phyloP scores from a whole-genome alignment of 805 yeast genomes.

The Candida vartiovaarae region DNA sequence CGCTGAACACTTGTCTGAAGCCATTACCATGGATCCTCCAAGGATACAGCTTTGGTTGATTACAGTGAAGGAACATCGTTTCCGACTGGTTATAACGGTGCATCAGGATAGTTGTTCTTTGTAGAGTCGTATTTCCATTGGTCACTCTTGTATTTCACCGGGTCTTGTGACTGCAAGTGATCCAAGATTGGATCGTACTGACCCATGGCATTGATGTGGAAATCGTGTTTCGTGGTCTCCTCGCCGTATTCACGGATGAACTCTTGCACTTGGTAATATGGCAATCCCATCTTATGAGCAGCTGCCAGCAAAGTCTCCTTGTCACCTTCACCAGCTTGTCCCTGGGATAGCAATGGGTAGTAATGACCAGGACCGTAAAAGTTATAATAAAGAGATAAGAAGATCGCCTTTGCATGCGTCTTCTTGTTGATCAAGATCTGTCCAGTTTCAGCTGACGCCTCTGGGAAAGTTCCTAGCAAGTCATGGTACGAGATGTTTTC shows the following conservation, averaged over 20 bases:
- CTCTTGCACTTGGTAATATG: conserved; percentile 49
- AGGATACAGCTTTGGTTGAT: conserved; percentile 24
- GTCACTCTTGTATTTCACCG: conserved; percentile 10
- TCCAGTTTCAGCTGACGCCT: conserved; percentile 65
- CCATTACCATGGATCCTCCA: conserved; percentile 24
- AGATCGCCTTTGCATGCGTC: conserved; percentile 48
- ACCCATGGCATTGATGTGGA: conserved; percentile 50
- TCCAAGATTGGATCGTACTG: conserved; percentile 46
- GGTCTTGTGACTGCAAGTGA: conserved; percentile 17
- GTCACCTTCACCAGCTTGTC: conserved; percentile 74
- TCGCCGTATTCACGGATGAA: conserved; percentile 46
- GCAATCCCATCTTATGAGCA: conserved; percentile 41
- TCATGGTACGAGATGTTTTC: conserved; percentile 48
- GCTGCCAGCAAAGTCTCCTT: conserved; percentile 74
- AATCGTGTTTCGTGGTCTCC: conserved; percentile 23
- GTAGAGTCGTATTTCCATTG: conserved; percentile 10
- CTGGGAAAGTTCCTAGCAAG: conserved; percentile 61
- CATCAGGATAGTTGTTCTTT: conserved; percentile 16
- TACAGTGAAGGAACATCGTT: conserved; percentile 23
- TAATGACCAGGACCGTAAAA: conserved; percentile 53
- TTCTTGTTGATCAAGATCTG: conserved; percentile 53
- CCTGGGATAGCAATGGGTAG: conserved; percentile 54
- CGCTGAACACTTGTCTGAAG: conserved; percentile 13
- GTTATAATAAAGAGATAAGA: conserved; percentile 60
- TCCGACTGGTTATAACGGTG: conserved; percentile 19